A percentile compares a stretch with the other conserved stretches of the same genome.
These are phyloP conservation scores for Diaporthe destruens DNA, from an alignment of 2,329 filamentous ascomycete species.

Conservation along the genomic window DNA sequence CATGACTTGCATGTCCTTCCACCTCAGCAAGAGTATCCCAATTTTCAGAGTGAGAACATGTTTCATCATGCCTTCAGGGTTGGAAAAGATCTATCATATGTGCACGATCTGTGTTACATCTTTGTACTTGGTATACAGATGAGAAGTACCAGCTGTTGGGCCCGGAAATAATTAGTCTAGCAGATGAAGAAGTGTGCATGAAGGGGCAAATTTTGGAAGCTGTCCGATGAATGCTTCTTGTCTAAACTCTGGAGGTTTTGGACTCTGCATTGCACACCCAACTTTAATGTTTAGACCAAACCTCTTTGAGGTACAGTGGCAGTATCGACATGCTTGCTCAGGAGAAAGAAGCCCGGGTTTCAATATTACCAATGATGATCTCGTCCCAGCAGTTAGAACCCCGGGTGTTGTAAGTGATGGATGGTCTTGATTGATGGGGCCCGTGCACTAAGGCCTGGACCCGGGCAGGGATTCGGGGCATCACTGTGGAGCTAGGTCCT, in stretches of 20 bases:
- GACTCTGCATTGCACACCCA: neutral
- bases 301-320: neutral
- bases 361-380: too few relatives aligned
- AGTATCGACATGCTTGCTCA: neutral
- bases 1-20: neutral
- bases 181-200: neutral
- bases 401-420: neutral
- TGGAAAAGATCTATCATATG: neutral
- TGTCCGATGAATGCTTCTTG: neutral
- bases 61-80: neutral
- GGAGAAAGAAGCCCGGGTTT: neutral
- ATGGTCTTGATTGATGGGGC: constrained; percentile 54
- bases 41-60: too few relatives aligned
- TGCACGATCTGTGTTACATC: neutral
- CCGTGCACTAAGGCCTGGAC: constrained; percentile 31
- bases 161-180: neutral
- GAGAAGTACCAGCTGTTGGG: neutral
- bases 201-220: neutral
- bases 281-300: neutral
- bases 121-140: neutral
- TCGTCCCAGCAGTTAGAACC: too few relatives aligned
- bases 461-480: neutral
- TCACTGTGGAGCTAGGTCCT: neutral
- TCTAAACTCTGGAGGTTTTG: neutral
- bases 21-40: neutral